Evolutionary conservation across 305 asterid species (phyloP).

Genomic region (Fraxinus baroniana): DNA sequence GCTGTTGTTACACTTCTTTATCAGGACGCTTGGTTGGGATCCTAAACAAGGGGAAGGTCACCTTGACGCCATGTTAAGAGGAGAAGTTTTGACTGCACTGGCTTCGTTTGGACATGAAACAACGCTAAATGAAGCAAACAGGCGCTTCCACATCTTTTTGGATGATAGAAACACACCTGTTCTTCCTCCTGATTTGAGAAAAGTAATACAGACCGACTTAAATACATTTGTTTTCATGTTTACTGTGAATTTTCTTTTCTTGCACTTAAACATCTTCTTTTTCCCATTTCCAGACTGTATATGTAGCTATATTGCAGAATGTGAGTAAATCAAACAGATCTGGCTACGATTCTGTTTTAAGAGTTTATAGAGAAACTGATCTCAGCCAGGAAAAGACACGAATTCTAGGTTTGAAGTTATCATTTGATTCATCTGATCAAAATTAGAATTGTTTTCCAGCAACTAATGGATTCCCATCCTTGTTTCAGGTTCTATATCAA

Average conservation of each 20-base stretch:
- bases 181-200: conserved; percentile 97
- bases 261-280: conserved; percentile 26
- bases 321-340: conserved; percentile 68
- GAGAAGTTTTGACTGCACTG: conserved; percentile 73
- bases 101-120: conserved; percentile 70
- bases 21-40: conserved; percentile 97
- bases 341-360: conserved; percentile 73
- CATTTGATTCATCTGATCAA: not conserved
- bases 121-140: conserved; percentile 73
- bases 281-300: conserved; percentile 65
- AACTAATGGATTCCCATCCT: conserved; percentile 21
- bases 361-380: conserved; percentile 76
- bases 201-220: conserved; percentile 35
- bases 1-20: conserved; percentile 27
- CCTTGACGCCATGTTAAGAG: conserved; percentile 93
- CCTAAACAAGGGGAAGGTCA: conserved; percentile 94
- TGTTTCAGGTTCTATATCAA: conserved; percentile 61
- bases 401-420: conserved; percentile 56
- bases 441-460: conserved; percentile 7
- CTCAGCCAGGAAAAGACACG: conserved; percentile 98
- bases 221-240: not conserved
- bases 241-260: conserved; percentile 7
- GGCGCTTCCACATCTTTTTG: conserved; percentile 69
- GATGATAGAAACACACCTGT: conserved; percentile 64
- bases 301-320: conserved; percentile 67